A percentile compares a stretch with the other conserved stretches of the same genome.
Evolutionary conservation across 345 rosid species (phyloP).

Genomic region (Triadica sebifera): DNA sequence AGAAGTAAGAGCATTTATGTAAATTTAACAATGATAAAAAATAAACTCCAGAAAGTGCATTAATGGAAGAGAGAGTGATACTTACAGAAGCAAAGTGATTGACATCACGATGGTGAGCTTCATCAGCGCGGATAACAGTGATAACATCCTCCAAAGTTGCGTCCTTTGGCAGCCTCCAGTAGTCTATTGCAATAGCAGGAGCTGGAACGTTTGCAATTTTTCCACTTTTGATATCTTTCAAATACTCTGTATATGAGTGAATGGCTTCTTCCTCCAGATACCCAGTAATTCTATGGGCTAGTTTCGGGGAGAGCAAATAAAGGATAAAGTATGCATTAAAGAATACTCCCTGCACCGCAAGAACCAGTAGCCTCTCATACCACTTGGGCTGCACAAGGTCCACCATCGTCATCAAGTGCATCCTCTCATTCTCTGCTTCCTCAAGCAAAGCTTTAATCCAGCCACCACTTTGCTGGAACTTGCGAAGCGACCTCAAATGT

Average conservation of each 20-base stretch:
- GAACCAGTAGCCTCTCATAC: slow-evolving; percentile 73
- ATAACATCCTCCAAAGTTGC: slow-evolving; percentile 68
- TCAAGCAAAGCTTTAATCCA: slow-evolving; percentile 86
- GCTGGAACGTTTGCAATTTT: slow-evolving; percentile 62
- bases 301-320: slow-evolving; percentile 59
- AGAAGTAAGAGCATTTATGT: no score
- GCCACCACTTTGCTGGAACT: slow-evolving; percentile 76
- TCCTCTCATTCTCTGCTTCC: slow-evolving; percentile 88
- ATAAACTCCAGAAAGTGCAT: neutral
- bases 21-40: no score
- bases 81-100: slow-evolving; percentile 86
- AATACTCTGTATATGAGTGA: slow-evolving; percentile 75
- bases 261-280: slow-evolving; percentile 87
- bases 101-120: slow-evolving; percentile 85
- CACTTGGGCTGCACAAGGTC: slow-evolving; percentile 75
- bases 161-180: slow-evolving; percentile 74
- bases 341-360: slow-evolving; percentile 71
- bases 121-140: slow-evolving; percentile 77
- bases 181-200: slow-evolving; percentile 76
- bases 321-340: slow-evolving; percentile 66
- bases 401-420: slow-evolving; percentile 94
- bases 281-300: slow-evolving; percentile 76
- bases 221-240: slow-evolving; percentile 60
- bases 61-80: neutral
- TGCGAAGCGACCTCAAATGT: slow-evolving; percentile 67